phyloP scores from a whole-genome alignment of 164 flowering plant species.

The Magnolia officinalis region DNA sequence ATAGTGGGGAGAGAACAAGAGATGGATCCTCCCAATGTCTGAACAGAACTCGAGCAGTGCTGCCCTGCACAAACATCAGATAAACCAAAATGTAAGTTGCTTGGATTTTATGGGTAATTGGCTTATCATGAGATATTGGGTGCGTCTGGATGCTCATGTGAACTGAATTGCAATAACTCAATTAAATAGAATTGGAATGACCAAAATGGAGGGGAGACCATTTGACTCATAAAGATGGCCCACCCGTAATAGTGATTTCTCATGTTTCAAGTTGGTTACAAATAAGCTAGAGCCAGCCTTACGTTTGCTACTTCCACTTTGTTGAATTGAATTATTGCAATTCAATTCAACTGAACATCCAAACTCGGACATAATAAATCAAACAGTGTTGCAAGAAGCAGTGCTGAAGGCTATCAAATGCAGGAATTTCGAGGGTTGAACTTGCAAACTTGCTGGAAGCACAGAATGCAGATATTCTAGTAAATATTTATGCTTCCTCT shows the following conservation, averaged over 20 bases:
- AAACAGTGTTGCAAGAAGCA: neutral
- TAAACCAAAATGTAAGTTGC: neutral
- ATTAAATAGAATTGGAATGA: neutral
- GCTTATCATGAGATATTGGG: too few relatives aligned
- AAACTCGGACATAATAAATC: neutral
- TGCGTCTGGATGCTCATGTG: neutral
- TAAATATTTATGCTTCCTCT: too few relatives aligned
- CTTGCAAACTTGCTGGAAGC: too few relatives aligned
- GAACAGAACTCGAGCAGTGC: neutral
- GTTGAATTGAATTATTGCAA: neutral
- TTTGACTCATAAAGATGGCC: neutral
- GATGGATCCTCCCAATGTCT: neutral
- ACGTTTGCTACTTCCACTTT: neutral
- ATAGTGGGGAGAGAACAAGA: neutral
- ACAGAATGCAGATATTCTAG: too few relatives aligned
- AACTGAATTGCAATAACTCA: neutral
- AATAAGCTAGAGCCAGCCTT: neutral
- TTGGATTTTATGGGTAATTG: too few relatives aligned
- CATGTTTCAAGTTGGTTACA: neutral
- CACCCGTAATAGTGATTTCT: neutral
- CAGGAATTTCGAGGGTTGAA: neutral
- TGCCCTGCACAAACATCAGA: neutral
- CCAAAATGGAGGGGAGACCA: neutral
- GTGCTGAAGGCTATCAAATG: neutral
- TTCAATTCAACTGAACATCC: neutral